Percentiles rank a stretch among this genome's conserved stretches.
Conservation (phyloP, 2,329 filamentous ascomycete genomes). For the Tolypocladium album region DNA sequence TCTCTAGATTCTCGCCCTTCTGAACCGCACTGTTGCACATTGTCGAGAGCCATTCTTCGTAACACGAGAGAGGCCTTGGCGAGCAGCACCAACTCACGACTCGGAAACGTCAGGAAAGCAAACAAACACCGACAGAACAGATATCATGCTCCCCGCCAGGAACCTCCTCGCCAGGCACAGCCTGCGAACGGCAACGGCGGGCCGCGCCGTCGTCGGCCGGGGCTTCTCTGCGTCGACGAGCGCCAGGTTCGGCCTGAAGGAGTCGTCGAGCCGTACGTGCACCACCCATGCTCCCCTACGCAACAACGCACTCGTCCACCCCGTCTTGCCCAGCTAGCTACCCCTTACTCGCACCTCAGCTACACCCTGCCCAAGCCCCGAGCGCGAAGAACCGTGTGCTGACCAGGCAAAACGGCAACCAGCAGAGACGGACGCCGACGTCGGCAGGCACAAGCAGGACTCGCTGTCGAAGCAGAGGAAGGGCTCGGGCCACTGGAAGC, state of each 20-base stretch:
- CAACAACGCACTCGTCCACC: background rate
- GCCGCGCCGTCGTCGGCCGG: conserved; percentile 12
- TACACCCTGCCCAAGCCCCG: background rate
- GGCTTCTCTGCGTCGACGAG: conserved; percentile 17
- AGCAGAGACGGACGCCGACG: conserved; percentile 25
- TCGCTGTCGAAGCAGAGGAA: conserved; percentile 55
- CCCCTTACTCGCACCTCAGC: too few relatives aligned
- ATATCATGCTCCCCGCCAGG: conserved; percentile 1
- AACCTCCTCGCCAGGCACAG: conserved; percentile 6
- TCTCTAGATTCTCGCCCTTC: too few relatives aligned
- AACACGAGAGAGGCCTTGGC: background rate
- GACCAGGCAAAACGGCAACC: background rate
- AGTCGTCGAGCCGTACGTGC: conserved; percentile 23
- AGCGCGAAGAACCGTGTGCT: background rate
- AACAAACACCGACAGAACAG: background rate
- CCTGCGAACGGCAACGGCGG: conserved; percentile 11
- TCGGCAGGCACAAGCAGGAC: conserved; percentile 51
- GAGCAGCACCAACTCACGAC: background rate
- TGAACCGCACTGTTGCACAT: background rate
- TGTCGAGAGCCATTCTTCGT: background rate
- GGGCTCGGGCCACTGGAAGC: conserved; percentile 65
- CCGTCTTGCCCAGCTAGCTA: background rate
- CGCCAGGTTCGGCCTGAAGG: conserved; percentile 20
- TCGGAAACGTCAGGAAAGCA: background rate
- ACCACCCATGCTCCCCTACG: background rate